Conservation (phyloP, 805 yeast species). For the Cyberlindnera subsufficiens region DNA sequence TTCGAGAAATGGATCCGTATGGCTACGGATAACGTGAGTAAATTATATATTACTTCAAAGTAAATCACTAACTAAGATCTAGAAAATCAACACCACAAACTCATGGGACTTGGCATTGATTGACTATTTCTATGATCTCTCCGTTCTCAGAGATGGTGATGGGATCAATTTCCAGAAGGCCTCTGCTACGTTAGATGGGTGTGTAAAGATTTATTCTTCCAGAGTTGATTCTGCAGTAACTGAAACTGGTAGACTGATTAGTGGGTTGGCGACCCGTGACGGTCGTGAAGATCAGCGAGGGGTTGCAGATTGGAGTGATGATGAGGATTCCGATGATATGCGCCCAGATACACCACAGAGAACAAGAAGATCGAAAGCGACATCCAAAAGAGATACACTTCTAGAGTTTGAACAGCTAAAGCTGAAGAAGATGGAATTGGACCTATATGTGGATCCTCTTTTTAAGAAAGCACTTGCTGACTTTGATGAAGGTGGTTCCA, state of each 20-base stretch:
- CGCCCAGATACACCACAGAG: constrained; percentile 3
- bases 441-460: constrained; percentile 62
- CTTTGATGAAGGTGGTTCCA: constrained; percentile 79
- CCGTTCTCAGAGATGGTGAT: constrained; percentile 65
- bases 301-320: constrained; percentile 18
- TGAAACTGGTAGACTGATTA: constrained; percentile 78
- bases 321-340: constrained; percentile 9
- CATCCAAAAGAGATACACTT: constrained; percentile 35
- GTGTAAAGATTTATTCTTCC: constrained; percentile 86
- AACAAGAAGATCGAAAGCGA: constrained; percentile 14
- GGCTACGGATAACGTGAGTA: constrained; percentile 22
- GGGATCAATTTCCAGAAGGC: constrained; percentile 86
- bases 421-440: constrained; percentile 56
- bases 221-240: constrained; percentile 91
- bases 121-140: constrained; percentile 84
- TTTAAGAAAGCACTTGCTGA: constrained; percentile 68
- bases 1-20: constrained; percentile 26
- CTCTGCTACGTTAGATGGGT: constrained; percentile 86
- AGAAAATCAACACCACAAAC: constrained; percentile 72
- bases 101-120: constrained; percentile 89
- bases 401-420: constrained; percentile 45
- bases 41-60: neutral
- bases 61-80: neutral
- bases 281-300: constrained; percentile 18
- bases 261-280: constrained; percentile 53